Conservation (phyloP, 768 basidiomycete species). For the Calocera cornea region DNA sequence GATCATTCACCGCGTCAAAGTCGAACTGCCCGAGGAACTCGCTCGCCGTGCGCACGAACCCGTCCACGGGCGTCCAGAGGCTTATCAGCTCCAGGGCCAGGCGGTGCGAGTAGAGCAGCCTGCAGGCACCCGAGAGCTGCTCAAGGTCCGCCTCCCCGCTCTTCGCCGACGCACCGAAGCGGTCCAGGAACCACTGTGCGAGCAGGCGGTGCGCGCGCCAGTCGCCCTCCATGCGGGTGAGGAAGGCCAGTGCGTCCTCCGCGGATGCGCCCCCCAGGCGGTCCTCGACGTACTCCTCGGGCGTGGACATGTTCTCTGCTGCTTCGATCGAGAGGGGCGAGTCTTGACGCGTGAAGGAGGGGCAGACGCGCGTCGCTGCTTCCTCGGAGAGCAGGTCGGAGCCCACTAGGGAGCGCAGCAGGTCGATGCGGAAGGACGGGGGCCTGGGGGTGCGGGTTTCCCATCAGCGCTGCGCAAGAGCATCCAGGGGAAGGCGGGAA, state of each 20-base stretch:
- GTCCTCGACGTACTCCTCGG: background rate
- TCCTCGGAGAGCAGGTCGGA: background rate
- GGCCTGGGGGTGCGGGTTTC: too few species aligned
- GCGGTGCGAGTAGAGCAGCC: background rate
- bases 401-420: background rate
- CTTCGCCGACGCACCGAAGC: background rate
- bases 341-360: background rate
- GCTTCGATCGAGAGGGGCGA: background rate
- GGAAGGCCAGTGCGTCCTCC: conserved; percentile 1
- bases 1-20: conserved; percentile 31
- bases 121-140: background rate
- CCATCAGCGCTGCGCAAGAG: too few species aligned
- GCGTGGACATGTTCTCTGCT: background rate
- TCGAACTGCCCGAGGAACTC: background rate
- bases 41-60: background rate
- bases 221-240: background rate
- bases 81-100: background rate
- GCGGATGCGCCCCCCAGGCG: background rate
- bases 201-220: background rate
- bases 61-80: background rate
- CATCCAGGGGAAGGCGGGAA: background rate
- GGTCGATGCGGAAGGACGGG: conserved; percentile 1
- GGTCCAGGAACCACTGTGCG: background rate
- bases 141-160: background rate
- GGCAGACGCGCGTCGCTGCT: background rate